Evolutionary conservation across 257 asterid genomes (phyloP), one percentile per base, ranked within the genome.

Genomic region (Solanum okadae): DNA sequence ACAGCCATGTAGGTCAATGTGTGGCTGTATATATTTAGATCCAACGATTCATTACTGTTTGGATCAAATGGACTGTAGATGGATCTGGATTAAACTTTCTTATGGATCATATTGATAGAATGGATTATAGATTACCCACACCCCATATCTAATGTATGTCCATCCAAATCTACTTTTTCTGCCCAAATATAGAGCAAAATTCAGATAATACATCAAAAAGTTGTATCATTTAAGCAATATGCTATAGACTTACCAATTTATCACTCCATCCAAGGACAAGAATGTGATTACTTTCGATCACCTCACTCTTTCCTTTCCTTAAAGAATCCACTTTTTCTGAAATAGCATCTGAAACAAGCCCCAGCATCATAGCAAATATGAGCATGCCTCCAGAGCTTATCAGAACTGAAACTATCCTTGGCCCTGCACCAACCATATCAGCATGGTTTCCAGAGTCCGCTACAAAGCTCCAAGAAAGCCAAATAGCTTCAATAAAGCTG

Each of bases 181-280:
- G 25, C 70, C 86, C 31, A 49, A 79, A 76, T 31, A 52, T 76
- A 85, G 37, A 63, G 86, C 67, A 83, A 89, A 76, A 42, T 40
- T 72, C 75, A 67, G 52, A 52, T 76, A 87, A 42, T 63, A 82
- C 82, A 70, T 88, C 71, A 27, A 88, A 88, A 52, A 83, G 52
- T 31, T 33, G 78, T 49, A 72, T 46, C 46, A 67, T 42, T 72
- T 40, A 61, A 81, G 33, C 40, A 82, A 87, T 49, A 71, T 59
- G 13, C 85, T 67, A 82, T 68, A 83, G 86, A 88, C 88, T 92
- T 95, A 96, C 99, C 99, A 96, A 90, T 91, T 96, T 96, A 92
- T 96, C 98, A 88, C 99, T 96, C 99, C 99, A 96, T 87, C 99
- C 99, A 37, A 96, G 99, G 91, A 96, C 93, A 89, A 96, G 98